Base-by-base conservation (phyloP, 768 basidiomycete genomes). In the Russula virescens region DNA sequence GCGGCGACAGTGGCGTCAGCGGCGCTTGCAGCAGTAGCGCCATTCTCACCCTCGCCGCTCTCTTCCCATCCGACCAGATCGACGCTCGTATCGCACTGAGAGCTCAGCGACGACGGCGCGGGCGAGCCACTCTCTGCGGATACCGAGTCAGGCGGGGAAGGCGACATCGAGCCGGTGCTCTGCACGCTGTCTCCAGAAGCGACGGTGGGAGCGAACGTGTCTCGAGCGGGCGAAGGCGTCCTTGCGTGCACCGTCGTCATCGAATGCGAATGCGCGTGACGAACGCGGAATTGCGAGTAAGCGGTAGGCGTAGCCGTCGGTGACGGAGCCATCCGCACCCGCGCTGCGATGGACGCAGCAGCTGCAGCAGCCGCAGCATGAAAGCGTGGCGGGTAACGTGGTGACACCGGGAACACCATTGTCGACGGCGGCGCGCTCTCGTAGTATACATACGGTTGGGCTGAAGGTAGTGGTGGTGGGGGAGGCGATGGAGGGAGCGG, bases 101-200 rank as follows among this genome's bases (percentile, higher is more conserved):
- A 85, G 53, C 84, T 84, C 10, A 76, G 75, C 35, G 83, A 86
- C 11, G 86, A 84, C 34, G 81, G 79, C 7, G 81, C 76, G 19
- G 87, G 84, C 5, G 83, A 84, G 58, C 77, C 81, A 38, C 79
- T 81, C 18, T 76, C 76, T 5, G 80, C 82, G 14, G 78, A 73
- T 14, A 68, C 66, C 31, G 73, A 73, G 34, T 72, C 71, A 38
- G 66, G 71, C 4, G 74, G 72, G 13, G 73, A 72, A 7, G 62
- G 18, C 11, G 70, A 63, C 25, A 69, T 63, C 19, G 69, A 53
- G 23, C 63, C 53, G 0, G 47, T 60, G 25, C 63, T 60, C 53
- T 60, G 58, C 40, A 47, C 3, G 14, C 63, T 26, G 23, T 55
- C 42, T 16, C 40, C 42, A 50, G 46, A 26, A 18, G 14, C 19